Conservation (phyloP, 2,329 filamentous ascomycete genomes). For the Aureobasidium leucospermi region DNA sequence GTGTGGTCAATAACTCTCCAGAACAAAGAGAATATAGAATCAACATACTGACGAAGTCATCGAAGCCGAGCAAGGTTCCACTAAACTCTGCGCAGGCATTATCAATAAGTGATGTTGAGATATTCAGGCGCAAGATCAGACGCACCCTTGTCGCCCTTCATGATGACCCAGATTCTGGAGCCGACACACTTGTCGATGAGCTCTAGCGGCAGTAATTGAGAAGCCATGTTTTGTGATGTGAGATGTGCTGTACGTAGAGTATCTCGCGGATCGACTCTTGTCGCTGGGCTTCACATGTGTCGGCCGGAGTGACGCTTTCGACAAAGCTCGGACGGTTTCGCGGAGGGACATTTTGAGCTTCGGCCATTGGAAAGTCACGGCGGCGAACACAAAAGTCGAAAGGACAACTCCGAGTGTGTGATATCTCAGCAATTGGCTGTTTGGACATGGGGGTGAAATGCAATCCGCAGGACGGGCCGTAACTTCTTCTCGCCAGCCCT, state of each 20-base stretch:
- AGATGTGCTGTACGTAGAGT: not conserved
- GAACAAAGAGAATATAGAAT: not conserved
- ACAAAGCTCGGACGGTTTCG: not conserved
- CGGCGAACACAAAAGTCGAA: not conserved
- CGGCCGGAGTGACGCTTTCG: not conserved
- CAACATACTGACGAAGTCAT: slow-evolving; percentile 98
- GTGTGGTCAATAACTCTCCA: not conserved
- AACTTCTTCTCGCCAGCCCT: not conserved
- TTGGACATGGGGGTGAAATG: slow-evolving; percentile 11
- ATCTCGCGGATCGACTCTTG: not conserved
- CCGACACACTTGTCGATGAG: slow-evolving; percentile 99
- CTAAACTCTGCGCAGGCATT: slow-evolving; percentile 66
- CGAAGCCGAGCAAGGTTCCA: slow-evolving; percentile 88
- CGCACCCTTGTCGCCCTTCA: slow-evolving; percentile 97
- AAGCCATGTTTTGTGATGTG: slow-evolving; percentile 13
- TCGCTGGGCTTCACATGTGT: not conserved
- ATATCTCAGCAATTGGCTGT: not conserved
- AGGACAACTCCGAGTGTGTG: not conserved
- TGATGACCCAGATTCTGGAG: slow-evolving; percentile 95
- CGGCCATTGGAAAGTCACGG: not conserved
- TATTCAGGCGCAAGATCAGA: not conserved
- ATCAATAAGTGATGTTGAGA: slow-evolving; percentile 17
- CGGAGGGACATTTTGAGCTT: not conserved
- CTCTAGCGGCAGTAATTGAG: slow-evolving; percentile 47
- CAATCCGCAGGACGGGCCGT: slow-evolving; percentile 12